Evolutionary conservation across 345 rosid species (phyloP).

Genomic region (Brassica incana): DNA sequence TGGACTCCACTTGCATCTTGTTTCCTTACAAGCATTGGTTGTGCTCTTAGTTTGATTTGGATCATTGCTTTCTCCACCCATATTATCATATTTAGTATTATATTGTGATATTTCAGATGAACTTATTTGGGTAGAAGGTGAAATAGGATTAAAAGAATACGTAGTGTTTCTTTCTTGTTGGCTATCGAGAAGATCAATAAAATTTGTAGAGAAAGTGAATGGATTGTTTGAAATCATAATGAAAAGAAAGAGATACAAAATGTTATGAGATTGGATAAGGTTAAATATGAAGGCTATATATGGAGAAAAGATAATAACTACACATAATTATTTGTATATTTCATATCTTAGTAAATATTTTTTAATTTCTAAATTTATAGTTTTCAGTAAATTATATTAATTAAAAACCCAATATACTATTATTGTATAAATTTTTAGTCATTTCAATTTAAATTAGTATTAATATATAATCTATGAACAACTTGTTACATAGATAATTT

Average conservation of each 20-base stretch:
- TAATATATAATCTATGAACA: not conserved
- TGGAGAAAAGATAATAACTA: not conserved
- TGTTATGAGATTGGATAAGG: not conserved
- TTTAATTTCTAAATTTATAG: not conserved
- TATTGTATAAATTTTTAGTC: not conserved
- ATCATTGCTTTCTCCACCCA: not conserved
- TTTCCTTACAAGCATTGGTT: not conserved
- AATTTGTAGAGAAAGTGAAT: too few relatives aligned
- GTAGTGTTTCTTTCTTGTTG: not conserved
- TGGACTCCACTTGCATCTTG: not conserved
- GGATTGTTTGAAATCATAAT: too few relatives aligned
- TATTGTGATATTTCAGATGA: not conserved
- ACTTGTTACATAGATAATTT: too few relatives aligned
- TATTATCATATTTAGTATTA: not conserved
- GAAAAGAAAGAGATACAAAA: not conserved
- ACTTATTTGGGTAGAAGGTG: not conserved
- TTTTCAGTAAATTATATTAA: not conserved
- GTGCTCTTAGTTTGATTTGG: not conserved
- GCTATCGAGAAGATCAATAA: not conserved
- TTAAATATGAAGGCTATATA: not conserved
- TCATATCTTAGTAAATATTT: not conserved
- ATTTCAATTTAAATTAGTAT: too few relatives aligned
- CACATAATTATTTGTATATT: not conserved
- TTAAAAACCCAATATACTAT: not conserved
- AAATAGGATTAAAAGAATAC: too few relatives aligned